Percentiles rank a stretch among this genome's conserved stretches.
phyloP scores from a whole-genome alignment of 352 stramenopile genomes.

The Phytophthora cryptogea region DNA sequence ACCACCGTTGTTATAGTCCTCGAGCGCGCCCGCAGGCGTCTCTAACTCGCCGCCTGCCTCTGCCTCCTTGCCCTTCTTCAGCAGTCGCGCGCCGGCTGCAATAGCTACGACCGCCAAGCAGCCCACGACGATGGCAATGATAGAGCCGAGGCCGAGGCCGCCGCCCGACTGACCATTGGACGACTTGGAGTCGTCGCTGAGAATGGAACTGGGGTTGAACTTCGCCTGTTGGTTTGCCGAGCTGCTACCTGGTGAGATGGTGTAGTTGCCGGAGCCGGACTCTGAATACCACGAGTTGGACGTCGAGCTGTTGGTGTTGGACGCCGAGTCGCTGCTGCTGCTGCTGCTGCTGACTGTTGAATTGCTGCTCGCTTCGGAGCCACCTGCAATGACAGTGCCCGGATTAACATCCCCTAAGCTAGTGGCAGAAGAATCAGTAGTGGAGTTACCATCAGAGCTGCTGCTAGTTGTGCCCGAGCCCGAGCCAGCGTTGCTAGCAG shows the following conservation, averaged over 20 bases:
- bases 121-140: conserved; percentile 69
- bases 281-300: conserved; percentile 23
- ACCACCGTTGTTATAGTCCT: conserved; percentile 54
- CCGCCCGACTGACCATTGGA: not conserved
- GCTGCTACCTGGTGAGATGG: conserved; percentile 28
- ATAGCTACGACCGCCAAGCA: conserved; percentile 76
- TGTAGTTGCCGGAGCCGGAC: conserved; percentile 20
- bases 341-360: conserved; percentile 18
- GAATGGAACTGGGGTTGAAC: conserved; percentile 41
- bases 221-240: conserved; percentile 41
- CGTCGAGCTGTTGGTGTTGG: conserved; percentile 14
- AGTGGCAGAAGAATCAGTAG: conserved; percentile 9
- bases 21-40: conserved; percentile 48
- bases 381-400: conserved; percentile 29
- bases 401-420: conserved; percentile 16
- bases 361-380: conserved; percentile 17
- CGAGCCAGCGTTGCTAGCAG: conserved; percentile 19
- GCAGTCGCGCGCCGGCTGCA: conserved; percentile 64
- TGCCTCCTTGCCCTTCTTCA: conserved; percentile 70
- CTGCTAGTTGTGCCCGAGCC: conserved; percentile 10
- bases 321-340: conserved; percentile 4
- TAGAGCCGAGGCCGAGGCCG: conserved; percentile 40
- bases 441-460: conserved; percentile 22
- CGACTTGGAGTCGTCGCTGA: conserved; percentile 28
- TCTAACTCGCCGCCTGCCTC: conserved; percentile 25